Evolutionary conservation across 345 rosid species (phyloP), one percentile per base, ranked within the genome.

Genomic region (Populus deltoides): DNA sequence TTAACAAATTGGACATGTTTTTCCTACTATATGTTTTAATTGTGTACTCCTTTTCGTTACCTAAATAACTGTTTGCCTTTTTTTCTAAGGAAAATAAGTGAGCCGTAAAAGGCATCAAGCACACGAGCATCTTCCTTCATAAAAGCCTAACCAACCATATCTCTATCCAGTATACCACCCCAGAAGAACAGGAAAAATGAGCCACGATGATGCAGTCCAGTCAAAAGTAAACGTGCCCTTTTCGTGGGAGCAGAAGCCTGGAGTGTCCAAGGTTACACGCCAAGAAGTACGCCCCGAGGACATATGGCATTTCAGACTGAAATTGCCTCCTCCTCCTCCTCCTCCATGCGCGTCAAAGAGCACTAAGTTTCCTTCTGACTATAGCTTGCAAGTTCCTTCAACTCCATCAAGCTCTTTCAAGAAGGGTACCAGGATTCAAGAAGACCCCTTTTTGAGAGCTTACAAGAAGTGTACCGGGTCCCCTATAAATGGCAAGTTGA

Each of bases 231-330:
- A 73, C 65, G 80, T 84, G 18, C 84, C 82, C 45, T 84, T 84
- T 70, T 84, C 86, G 62, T 84, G 84, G 84, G 86, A 84, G 76
- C 82, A 72, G 49, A 84, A 84, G 17, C 86, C 84, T 6, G 86
- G 84, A 33, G 82, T 84, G 12, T 75, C 86, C 25, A 84, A 81
- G 66, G 29, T 61, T 7, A 74, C 73, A 70, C 59, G 57, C 18
- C 73, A 77, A 25, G 83, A 83, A 24, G 13, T 6, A 33, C 51
- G 45, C 47, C 25, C 51, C n/a, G 17, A 4, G 1, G 38, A 73
- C 12, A 10, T 16, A 25, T 16, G 68, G 71, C 77, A 65, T 41
- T 49, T 27, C 43, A 8, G 16, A 1, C 27, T 31, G n/a, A 78
- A 72, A 61, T 45, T 81, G 73, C 82, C 86, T 71, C 86, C 86